Base-by-base conservation (phyloP, 192 early-diverging fungal genomes). In the Obelidium mucronatum region DNA sequence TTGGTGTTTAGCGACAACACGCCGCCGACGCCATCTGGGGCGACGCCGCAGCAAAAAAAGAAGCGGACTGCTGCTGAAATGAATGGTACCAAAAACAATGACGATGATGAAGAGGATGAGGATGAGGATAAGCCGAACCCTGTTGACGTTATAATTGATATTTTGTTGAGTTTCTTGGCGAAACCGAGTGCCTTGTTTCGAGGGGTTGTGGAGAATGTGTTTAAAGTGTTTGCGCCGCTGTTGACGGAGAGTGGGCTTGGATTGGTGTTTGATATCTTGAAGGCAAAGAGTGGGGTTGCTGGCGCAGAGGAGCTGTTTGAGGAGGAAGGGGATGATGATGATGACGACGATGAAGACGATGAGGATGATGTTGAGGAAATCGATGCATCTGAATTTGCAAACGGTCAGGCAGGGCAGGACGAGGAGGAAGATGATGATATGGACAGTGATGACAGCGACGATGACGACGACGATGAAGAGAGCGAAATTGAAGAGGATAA, bases 91-190 rank as follows among this genome's bases (percentile, higher is more conserved):
- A 40, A 71, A 17, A 55, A 6, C 3, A 61, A 59, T n/a, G 68
- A 78, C 26, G n/a, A 39, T 3, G 70, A 37, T 2, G 81, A 82
- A 8, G 82, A 73, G 0, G 86, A 89, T 2, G 87, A 85, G 6
- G 84, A 77, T 0, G 84, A 89, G 37, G 90, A 89, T 35, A 89
- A 92, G 64, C 90, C 85, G 33, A 82, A 90, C 68, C 95, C 96
- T 1, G 87, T 94, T n/a, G 96, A 98, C 72, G 96, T 99, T 54
- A 87, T 99, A 68, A 85, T 95, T 4, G 97, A 99, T 82, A 93
- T 97, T 35, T 80, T 99, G 59, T 82, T 99, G 66, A 90, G 91
- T 72, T 92, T 98, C 81, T 79, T 99, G 82, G 90, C 93, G 52
- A 93, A 93, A 75, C 91, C 93, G 6, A 95, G 93, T 35, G 85